A percentile compares a stretch with the other conserved stretches of the same genome.
Evolutionary conservation across 352 stramenopile genomes (phyloP).

Genomic region (Globisporangium echinulatum): DNA sequence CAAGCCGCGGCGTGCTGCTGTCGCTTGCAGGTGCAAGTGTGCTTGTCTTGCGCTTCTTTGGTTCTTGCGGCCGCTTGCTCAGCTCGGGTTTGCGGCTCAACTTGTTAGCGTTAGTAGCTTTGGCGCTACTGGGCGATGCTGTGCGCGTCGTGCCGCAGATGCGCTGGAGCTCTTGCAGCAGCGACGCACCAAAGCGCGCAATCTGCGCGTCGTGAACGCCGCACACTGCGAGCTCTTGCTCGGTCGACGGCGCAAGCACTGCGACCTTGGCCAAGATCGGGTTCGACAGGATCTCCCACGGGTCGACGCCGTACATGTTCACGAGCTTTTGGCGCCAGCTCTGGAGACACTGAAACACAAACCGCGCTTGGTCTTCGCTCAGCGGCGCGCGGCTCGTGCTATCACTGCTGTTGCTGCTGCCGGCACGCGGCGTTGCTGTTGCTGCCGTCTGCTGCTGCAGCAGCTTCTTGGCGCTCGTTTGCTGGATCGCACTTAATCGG

Average conservation of each 20-base stretch:
- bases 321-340: conserved; percentile 76
- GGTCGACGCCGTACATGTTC: conserved; percentile 56
- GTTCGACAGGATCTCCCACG: conserved; percentile 73
- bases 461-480: conserved; percentile 53
- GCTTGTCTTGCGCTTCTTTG: conserved; percentile 14
- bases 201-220: conserved; percentile 40
- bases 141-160: conserved; percentile 12
- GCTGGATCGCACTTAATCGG: conserved; percentile 87
- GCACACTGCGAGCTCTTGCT: conserved; percentile 50
- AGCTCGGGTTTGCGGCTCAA: conserved; percentile 7
- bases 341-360: conserved; percentile 69
- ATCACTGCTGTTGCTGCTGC: conserved; percentile 8
- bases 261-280: conserved; percentile 66
- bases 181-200: conserved; percentile 51
- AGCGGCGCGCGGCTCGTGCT: conserved; percentile 22
- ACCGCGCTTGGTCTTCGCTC: conserved; percentile 47
- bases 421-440: conserved; percentile 1
- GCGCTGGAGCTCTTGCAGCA: conserved; percentile 48
- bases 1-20: conserved; percentile 12
- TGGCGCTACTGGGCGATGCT: not conserved
- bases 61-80: conserved; percentile 7
- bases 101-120: conserved; percentile 1
- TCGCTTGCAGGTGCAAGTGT: not conserved
- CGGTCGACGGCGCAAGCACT: conserved; percentile 42
- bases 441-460: conserved; percentile 42